Evolutionary conservation across 106 monocot genomes (phyloP), one percentile per base, ranked within the genome.

Genomic region (Chionographis japonica): DNA sequence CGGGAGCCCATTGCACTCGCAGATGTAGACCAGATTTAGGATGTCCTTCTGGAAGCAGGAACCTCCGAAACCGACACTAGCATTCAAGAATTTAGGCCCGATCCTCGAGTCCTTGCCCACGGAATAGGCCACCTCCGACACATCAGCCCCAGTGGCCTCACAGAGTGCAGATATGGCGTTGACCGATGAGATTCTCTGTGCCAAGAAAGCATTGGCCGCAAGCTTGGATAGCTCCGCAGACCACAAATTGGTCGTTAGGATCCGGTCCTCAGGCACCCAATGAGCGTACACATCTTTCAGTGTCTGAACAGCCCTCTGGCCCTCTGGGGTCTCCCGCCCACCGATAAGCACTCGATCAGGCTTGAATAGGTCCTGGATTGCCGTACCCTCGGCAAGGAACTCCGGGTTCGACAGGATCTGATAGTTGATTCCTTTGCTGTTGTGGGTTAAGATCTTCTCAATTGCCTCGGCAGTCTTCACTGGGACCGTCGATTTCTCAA

Each of bases 1-100:
- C 10, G 67, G 51, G 13, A 81, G 75, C 9, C 81, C 81, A 51
- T 81, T 81, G 72, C 81, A 81, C 66, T 81, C 76, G 27, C 81
- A 81, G 60, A 81, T 81, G 72, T 81, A 81, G 4, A 81, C 61
- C 27, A 81, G 68, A 49, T 81, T 81, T n/a, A 81, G 71, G 19
- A 81, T 81, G 27, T 81, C 81, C 61, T 81, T 81, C 60, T 81
- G 81, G 72, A 81, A 81, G 72, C 81, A 81, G 39, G 76, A 81
- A 13, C 81, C 81, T 56, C 81, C 81, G 18, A 81, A 81, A 2
- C 81, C 81, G n/a, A 81, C 81, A 57, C 81, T 81, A 2, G 81
- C 81, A 51, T 81, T 81, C 58, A 80, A 16, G 35, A 80, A 80
- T 18, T 75, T 80, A 14, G 75, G 60, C 37, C 80, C 80, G 56